phyloP scores from a whole-genome alignment of 306 rosid species.

The Glycine soja region DNA sequence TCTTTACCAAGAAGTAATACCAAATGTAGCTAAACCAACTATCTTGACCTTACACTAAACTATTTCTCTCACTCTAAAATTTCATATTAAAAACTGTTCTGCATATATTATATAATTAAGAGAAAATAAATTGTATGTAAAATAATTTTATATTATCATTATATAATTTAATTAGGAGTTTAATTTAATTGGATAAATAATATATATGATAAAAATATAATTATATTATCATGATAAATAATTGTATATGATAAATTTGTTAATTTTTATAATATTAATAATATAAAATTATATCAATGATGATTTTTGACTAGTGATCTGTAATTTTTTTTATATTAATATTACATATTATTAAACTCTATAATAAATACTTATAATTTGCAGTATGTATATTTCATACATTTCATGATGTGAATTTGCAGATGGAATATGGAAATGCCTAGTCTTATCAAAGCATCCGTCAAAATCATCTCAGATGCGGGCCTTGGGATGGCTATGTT shows the following conservation, averaged over 20 bases:
- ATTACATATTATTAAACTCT: too few relatives aligned
- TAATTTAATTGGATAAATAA: too few relatives aligned
- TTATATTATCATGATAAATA: too few relatives aligned
- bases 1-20: not conserved
- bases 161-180: too few relatives aligned
- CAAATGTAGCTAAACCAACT: not conserved
- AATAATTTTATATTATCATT: too few relatives aligned
- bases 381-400: not conserved
- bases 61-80: not conserved
- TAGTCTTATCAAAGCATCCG: slow-evolving; percentile 73
- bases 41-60: not conserved
- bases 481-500: slow-evolving; percentile 99
- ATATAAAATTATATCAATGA: too few relatives aligned
- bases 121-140: too few relatives aligned
- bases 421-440: slow-evolving; percentile 92
- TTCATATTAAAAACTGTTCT: not conserved
- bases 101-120: not conserved
- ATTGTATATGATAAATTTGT: too few relatives aligned
- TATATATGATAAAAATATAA: too few relatives aligned
- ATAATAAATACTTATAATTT: not conserved
- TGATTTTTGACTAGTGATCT: too few relatives aligned
- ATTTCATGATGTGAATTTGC: slow-evolving; percentile 43
- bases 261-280: too few relatives aligned
- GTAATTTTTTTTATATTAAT: too few relatives aligned
- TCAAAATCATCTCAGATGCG: slow-evolving; percentile 88